These are phyloP conservation scores for Rhodotorula paludigena DNA, from an alignment of 768 basidiomycete species.

Conservation along the genomic window DNA sequence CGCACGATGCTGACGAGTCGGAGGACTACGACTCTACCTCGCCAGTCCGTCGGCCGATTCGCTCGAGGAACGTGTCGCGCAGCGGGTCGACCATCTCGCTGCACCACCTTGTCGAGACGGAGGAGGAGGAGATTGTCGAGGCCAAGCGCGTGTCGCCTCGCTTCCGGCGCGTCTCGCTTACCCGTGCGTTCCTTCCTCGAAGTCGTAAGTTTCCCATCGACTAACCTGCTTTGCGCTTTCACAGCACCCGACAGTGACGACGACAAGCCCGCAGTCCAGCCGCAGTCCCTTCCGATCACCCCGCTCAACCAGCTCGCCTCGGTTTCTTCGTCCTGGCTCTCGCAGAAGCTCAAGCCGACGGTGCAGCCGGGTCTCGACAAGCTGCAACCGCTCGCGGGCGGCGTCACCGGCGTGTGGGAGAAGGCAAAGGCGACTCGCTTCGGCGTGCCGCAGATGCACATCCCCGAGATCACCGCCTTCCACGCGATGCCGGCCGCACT, in stretches of 20 bases:
- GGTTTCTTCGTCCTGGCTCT: conserved; percentile 29
- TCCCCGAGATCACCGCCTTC: conserved; percentile 30
- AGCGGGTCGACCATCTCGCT: conserved; percentile 32
- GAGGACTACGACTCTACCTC: conserved; percentile 8
- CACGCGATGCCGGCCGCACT: conserved; percentile 26
- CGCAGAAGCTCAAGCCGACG: conserved; percentile 22
- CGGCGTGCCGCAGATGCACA: conserved; percentile 25
- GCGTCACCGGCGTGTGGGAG: conserved; percentile 24
- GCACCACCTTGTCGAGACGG: conserved; percentile 29
- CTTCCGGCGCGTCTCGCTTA: not conserved
- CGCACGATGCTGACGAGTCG: conserved; percentile 6
- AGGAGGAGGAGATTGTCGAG: conserved; percentile 3
- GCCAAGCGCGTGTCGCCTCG: not conserved
- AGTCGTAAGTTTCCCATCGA: not conserved
- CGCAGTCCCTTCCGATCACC: not conserved
- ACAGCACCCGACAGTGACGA: not conserved
- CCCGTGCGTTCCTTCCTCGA: not conserved
- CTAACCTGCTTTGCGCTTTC: not conserved
- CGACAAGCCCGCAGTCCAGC: not conserved
- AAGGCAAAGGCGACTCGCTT: conserved; percentile 30
- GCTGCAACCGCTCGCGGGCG: conserved; percentile 19
- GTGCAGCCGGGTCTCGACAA: conserved; percentile 24
- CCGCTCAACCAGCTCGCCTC: conserved; percentile 6
- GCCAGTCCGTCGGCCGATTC: not conserved
- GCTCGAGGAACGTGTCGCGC: conserved; percentile 12